A percentile compares a stretch with the other conserved stretches of the same genome.
Evolutionary conservation across 179 eudicot genomes (phyloP).

Genomic region (Beta corolliflora): DNA sequence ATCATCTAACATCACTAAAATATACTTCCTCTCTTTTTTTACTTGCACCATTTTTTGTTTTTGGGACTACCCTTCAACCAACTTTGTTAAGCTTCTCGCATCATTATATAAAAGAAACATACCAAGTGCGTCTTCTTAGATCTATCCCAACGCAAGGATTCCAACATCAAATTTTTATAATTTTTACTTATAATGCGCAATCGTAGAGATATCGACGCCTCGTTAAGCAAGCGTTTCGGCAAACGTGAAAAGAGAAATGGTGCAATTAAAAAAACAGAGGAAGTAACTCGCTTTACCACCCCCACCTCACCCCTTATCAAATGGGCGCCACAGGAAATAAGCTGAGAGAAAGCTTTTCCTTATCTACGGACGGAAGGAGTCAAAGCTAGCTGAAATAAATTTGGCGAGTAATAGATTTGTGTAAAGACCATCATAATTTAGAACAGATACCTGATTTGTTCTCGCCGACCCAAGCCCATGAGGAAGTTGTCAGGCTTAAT

Average conservation of each 20-base stretch:
- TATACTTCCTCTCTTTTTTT: neutral
- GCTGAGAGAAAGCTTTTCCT: neutral
- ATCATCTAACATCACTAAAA: neutral
- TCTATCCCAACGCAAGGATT: no score
- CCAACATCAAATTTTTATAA: no score
- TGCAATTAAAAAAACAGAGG: no score
- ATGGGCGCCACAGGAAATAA: neutral
- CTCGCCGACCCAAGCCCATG: constrained; percentile 95
- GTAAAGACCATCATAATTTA: neutral
- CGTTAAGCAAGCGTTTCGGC: no score
- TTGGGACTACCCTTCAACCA: no score
- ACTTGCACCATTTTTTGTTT: no score
- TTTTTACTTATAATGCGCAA: no score
- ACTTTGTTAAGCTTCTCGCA: no score
- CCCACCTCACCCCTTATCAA: neutral
- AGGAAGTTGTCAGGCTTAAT: constrained; percentile 97
- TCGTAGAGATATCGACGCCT: no score
- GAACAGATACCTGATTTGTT: constrained; percentile 72
- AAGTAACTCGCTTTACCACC: neutral
- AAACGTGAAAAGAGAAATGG: no score
- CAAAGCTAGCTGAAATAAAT: neutral
- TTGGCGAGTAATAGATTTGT: neutral
- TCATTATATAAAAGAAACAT: no score
- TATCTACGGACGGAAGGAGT: neutral
- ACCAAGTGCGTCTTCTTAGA: no score